phyloP scores from a whole-genome alignment of 2,329 filamentous ascomycete species.

The Fusarium guadeloupense region DNA sequence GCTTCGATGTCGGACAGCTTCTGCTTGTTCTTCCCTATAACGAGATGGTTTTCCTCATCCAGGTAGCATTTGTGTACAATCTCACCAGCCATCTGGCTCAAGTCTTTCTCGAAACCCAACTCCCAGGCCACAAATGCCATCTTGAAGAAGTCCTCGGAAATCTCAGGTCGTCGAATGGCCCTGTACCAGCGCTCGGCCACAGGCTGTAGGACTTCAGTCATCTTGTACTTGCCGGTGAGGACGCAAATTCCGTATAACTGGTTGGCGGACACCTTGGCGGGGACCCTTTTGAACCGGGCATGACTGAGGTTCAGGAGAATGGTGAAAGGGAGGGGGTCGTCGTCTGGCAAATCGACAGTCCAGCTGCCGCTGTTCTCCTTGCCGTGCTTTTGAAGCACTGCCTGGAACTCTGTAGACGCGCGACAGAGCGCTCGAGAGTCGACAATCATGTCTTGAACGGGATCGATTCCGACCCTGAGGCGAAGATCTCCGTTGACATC shows the following conservation, averaged over 20 bases:
- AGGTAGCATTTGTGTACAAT: constrained; percentile 1
- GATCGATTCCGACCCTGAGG: constrained; percentile 2
- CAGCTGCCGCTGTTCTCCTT: background rate
- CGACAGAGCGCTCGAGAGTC: constrained; percentile 26
- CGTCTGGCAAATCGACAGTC: constrained; percentile 9
- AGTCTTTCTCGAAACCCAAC: constrained; percentile 9
- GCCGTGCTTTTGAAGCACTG: background rate
- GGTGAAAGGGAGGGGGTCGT: constrained; percentile 6
- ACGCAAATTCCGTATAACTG: constrained; percentile 14
- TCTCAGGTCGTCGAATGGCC: background rate
- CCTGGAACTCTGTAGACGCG: background rate
- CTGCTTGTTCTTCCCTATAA: background rate
- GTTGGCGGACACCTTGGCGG: background rate
- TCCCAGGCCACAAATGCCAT: constrained; percentile 28
- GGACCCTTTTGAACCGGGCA: constrained; percentile 6
- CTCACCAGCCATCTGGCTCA: background rate
- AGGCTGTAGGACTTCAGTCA: constrained; percentile 19
- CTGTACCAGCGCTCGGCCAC: constrained; percentile 25
- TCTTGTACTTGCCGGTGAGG: constrained; percentile 29
- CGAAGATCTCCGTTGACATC: constrained; percentile 13
- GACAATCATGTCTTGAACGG: constrained; percentile 9
- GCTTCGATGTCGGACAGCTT: background rate
- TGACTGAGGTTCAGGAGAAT: constrained; percentile 22
- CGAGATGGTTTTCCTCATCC: constrained; percentile 2
- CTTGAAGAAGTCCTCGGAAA: background rate